Base-by-base conservation (phyloP, 176 grass and related monocot species). In the Cocos nucifera region DNA sequence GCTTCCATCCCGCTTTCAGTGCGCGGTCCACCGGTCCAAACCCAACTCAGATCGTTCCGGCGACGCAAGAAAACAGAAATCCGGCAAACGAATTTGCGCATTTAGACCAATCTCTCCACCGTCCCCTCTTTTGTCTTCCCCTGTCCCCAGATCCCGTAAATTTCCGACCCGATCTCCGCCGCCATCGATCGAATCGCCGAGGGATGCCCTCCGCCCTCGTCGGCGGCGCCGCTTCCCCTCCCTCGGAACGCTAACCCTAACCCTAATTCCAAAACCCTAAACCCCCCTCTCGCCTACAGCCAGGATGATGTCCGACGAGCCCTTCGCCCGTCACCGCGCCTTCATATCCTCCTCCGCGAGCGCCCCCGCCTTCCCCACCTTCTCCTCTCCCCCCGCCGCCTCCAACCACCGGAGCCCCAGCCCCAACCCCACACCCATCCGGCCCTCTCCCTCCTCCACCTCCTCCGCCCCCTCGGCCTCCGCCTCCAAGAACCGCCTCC, bases 261-360 rank as follows among this genome's bases (percentile, higher is more conserved):
- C 15, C 30, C 63, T 22, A 15, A 35, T 67, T 55, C 23, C 66
- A 65, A 83, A 80, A 80, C 78, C 80, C 80, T 72, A 82, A 79
- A 76, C 35, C 35, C 79, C 79, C 50, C 32, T 24, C 26, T 3
- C 8, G 10, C 35, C 2, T 15, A 20, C 19, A 9, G 35, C 6
- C 35, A 59, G 51, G 58, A 98, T 98, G 93, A 86, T 88, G 71
- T 62, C 80, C 19, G 72, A 86, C 22, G 81, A 78, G 49, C 83
- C 87, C 55, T 61, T 67, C 52, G 61, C 84, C 17, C 70, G 67
- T 55, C 87, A 89, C 51, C 78, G 87, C 15, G 79, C 84, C 16
- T 79, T 92, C 76, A 83, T 90, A 69, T 76, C 90, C 18, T 75
- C 90, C 32, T 89, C 82, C 21, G 50, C 75, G 12, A 81, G 79